Evolutionary conservation across 2,329 filamentous ascomycete species (phyloP), one percentile per base, ranked within the genome.

Genomic region (Helotiales sp.): DNA sequence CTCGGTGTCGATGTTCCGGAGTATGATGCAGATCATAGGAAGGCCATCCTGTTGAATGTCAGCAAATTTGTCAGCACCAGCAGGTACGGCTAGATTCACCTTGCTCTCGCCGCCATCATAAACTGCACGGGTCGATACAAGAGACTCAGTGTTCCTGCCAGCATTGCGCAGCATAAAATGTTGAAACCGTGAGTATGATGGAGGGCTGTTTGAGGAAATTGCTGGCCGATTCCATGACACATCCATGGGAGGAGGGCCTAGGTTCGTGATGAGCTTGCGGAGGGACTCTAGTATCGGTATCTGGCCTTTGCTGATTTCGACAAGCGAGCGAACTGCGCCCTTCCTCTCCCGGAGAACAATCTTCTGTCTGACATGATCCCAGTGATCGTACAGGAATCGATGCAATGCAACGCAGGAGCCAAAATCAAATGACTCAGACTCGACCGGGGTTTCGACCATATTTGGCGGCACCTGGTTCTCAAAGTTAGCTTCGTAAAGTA

Each of bases 31-130:
- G 54, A 89, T 87, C 52, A 88, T 85, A 0, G 86, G 84, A 38
- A 89, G 71, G 5, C 85, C 86, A 69, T 89, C 86, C 81, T 84
- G 51, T 22, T 36, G 25, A 38, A 54, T n/a, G 30, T 64, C 30
- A 65, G 59, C 51, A 44, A 25, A 38, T 25, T 10, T 29, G 5
- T 42, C 27, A 27, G n/a, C n/a, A n/a, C n/a, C 36, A 19, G 9
- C 10, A 19, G 30, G 24, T 27, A 13, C 30, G 2, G 29, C 27
- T 9, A 31, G 13, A 15, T 9, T 57, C 66, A 82, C 82, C 73
- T 87, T 88, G 73, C 83, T 88, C 72, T 89, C 85, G 19, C 86
- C 86, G 31, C 86, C 86, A 67, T 89, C 86, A 66, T 89, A 89
- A 12, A 89, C 83, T 25, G 86, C 85, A 22, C 85, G 79, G 24